phyloP scores from a whole-genome alignment of 805 yeast genomes.

The Cyberlindnera euphorbiae region DNA sequence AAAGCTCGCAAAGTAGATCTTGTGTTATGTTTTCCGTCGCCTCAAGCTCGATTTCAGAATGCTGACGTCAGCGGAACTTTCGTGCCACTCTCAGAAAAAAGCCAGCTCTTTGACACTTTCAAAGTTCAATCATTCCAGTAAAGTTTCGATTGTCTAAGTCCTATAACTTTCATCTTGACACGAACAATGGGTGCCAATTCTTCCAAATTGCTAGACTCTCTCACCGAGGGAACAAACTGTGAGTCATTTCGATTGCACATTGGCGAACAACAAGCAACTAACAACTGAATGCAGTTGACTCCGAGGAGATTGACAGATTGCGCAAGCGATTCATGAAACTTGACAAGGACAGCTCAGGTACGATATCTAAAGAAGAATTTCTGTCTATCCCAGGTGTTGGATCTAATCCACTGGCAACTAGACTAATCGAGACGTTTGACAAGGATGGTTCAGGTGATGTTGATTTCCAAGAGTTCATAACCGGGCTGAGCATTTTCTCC shows the following conservation, averaged over 20 bases:
- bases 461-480: conserved; percentile 91
- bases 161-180: too few species aligned
- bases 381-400: conserved; percentile 89
- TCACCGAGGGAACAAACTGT: conserved; percentile 79
- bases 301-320: conserved; percentile 87
- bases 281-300: conserved; percentile 48
- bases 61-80: too few species aligned
- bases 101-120: too few species aligned
- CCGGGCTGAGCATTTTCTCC: conserved; percentile 82
- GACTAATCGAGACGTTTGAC: conserved; percentile 93
- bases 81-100: too few species aligned
- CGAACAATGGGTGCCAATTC: conserved; percentile 49
- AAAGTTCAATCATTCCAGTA: too few species aligned
- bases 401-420: conserved; percentile 80
- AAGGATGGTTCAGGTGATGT: conserved; percentile 89
- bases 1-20: too few species aligned
- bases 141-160: too few species aligned
- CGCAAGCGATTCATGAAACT: conserved; percentile 92
- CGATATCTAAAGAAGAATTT: conserved; percentile 87
- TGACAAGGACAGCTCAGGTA: conserved; percentile 89
- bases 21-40: too few species aligned
- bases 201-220: conserved; percentile 58
- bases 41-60: too few species aligned
- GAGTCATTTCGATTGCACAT: conserved; percentile 25
- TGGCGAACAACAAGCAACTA: conserved; percentile 1